Evolutionary conservation across 768 basidiomycete species (phyloP).

Genomic region (Russula earlei): DNA sequence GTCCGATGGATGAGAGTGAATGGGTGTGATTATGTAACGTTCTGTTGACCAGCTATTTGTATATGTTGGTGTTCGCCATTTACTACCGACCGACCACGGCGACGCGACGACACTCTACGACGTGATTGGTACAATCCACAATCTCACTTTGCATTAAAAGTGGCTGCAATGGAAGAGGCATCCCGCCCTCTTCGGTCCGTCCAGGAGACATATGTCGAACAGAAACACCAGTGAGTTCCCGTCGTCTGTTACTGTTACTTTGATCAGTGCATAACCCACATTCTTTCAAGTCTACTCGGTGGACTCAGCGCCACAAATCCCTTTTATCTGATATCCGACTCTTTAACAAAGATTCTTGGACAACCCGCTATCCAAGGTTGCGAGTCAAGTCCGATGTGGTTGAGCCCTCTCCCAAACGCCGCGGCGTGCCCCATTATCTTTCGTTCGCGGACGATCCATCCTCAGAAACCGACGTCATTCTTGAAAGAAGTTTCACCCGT

Average conservation of each 20-base stretch:
- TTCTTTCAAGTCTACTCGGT: conserved; percentile 48
- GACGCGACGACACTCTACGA: no score
- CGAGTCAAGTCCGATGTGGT: conserved; percentile 33
- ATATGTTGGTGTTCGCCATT: conserved; percentile 1
- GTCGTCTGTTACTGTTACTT: not conserved
- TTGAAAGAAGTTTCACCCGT: conserved; percentile 42
- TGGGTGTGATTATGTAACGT: conserved; percentile 5
- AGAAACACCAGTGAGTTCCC: conserved; percentile 16
- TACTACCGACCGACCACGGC: no score
- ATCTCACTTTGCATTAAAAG: no score
- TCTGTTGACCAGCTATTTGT: not conserved
- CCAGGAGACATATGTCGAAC: conserved; percentile 10
- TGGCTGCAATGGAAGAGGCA: conserved; percentile 1
- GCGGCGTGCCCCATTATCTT: conserved; percentile 52
- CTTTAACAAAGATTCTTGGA: conserved; percentile 85
- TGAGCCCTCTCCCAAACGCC: conserved; percentile 27
- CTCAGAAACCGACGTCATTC: conserved; percentile 54
- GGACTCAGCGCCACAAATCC: conserved; percentile 64
- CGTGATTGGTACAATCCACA: no score
- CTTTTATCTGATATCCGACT: conserved; percentile 61
- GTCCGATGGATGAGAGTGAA: no score
- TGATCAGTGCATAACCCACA: not conserved
- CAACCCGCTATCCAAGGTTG: conserved; percentile 79
- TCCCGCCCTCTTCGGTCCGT: not conserved
- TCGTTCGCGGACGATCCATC: conserved; percentile 81